phyloP scores from a whole-genome alignment of 306 rosid species.

The Fragaria iinumae region DNA sequence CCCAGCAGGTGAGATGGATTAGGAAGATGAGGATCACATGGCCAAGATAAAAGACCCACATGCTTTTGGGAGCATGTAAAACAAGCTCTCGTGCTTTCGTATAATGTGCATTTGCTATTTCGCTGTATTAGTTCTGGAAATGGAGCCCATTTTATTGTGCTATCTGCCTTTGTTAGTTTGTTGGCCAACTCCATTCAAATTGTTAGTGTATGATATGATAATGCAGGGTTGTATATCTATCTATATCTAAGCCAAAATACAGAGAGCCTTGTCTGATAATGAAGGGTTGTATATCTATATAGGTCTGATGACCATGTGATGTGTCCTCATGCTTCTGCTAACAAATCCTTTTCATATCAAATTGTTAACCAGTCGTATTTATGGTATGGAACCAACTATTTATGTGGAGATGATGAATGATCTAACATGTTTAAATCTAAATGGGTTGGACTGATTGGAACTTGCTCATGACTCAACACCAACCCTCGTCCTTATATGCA shows the following conservation, averaged over 20 bases:
- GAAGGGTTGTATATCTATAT: neutral
- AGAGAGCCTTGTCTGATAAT: neutral
- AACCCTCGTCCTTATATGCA: neutral
- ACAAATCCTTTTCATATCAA: neutral
- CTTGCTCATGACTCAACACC: neutral
- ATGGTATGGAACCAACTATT: neutral
- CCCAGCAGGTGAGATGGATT: neutral
- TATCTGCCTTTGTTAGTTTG: neutral
- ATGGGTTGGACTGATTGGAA: neutral
- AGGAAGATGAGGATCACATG: conserved; percentile 14
- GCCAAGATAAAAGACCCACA: conserved; percentile 4
- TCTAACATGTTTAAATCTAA: neutral
- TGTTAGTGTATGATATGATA: neutral
- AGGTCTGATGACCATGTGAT: conserved; percentile 8
- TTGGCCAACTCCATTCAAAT: conserved; percentile 1
- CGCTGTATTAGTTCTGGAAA: neutral
- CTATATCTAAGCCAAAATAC: neutral
- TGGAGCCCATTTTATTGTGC: conserved; percentile 7
- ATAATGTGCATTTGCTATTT: neutral
- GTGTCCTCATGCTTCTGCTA: neutral
- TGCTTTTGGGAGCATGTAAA: conserved; percentile 7
- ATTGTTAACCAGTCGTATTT: neutral
- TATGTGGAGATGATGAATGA: neutral
- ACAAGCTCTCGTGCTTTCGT: conserved; percentile 7
- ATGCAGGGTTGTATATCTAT: neutral